Evolutionary conservation across 495 filamentous ascomycete genomes (phyloP).

Genomic region (Antarctomyces pellizariae): DNA sequence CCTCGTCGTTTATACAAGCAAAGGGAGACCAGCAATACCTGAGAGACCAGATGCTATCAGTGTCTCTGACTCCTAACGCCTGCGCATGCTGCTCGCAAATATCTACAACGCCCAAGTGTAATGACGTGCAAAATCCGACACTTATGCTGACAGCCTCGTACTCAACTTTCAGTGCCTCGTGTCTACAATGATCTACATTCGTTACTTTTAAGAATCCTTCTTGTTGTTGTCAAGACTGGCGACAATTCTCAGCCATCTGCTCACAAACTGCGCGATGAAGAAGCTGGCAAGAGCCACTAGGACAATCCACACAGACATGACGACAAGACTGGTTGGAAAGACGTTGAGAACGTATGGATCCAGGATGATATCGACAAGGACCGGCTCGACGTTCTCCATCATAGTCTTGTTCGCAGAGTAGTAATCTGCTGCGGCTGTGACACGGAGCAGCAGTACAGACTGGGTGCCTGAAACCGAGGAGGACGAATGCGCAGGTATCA

Average conservation of each 20-base stretch:
- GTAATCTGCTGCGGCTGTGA: slow-evolving; percentile 63
- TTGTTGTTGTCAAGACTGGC: slow-evolving; percentile 12
- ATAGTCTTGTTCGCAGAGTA: slow-evolving; percentile 46
- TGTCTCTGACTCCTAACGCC: too few relatives aligned
- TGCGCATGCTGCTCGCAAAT: too few relatives aligned
- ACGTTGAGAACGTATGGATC: slow-evolving; percentile 62
- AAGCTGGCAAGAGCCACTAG: slow-evolving; percentile 28
- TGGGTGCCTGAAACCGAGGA: too few relatives aligned
- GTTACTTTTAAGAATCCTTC: slow-evolving; percentile 10
- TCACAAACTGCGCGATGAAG: slow-evolving; percentile 18
- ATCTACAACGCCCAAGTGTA: too few relatives aligned
- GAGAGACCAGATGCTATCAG: too few relatives aligned
- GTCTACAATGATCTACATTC: neutral
- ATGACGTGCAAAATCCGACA: too few relatives aligned
- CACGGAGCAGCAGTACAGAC: slow-evolving; percentile 54
- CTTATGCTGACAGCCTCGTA: too few relatives aligned
- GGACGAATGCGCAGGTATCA: too few relatives aligned
- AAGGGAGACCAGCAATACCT: too few relatives aligned
- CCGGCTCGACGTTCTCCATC: slow-evolving; percentile 53
- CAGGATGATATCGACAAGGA: slow-evolving; percentile 68
- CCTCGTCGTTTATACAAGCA: too few relatives aligned
- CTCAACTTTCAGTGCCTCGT: neutral
- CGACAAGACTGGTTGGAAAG: slow-evolving; percentile 43
- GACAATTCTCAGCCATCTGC: slow-evolving; percentile 14
- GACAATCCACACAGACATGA: slow-evolving; percentile 35